Evolutionary conservation across 1,284 basidiomycete genomes (phyloP).

Genomic region (Pascua sp.): DNA sequence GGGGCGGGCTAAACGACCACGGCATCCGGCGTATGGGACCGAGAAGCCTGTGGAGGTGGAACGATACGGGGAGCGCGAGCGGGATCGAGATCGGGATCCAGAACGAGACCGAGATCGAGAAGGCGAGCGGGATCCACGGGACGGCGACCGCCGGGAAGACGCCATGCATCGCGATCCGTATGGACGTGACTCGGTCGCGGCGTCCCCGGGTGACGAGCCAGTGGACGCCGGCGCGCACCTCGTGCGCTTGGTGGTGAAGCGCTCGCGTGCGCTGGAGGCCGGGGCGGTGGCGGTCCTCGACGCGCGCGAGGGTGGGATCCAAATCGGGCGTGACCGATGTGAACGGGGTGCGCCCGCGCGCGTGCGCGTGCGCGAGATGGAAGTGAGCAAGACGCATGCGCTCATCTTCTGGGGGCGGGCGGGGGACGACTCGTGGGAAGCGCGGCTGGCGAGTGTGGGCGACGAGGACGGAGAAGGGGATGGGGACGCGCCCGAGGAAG

Average conservation of each 20-base stretch:
- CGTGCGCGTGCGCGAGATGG: constrained; percentile 46
- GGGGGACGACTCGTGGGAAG: constrained; percentile 1
- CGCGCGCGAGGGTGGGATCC: constrained; percentile 38
- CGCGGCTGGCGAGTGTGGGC: neutral
- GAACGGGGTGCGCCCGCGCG: constrained; percentile 31
- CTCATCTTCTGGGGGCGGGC: constrained; percentile 28
- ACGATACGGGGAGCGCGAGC: neutral
- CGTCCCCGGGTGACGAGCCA: neutral
- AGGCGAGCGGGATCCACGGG: neutral
- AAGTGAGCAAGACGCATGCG: constrained; percentile 47
- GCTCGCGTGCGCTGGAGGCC: constrained; percentile 20
- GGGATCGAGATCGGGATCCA: neutral
- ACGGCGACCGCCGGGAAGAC: constrained; percentile 1
- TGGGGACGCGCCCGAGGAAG: constrained; percentile 16
- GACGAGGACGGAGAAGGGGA: neutral
- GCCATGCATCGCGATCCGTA: constrained; percentile 4
- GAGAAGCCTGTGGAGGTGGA: neutral
- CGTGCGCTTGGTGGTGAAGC: constrained; percentile 40
- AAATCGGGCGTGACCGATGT: constrained; percentile 42
- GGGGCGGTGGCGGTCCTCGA: constrained; percentile 42
- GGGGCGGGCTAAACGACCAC: too few species aligned
- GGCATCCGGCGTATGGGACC: constrained; percentile 3
- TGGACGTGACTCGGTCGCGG: neutral
- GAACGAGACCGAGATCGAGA: neutral
- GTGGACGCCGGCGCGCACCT: constrained; percentile 16